These are phyloP conservation scores for Jatropha podagrica DNA, from an alignment of 441 rosid genomes.

Conservation along the genomic window DNA sequence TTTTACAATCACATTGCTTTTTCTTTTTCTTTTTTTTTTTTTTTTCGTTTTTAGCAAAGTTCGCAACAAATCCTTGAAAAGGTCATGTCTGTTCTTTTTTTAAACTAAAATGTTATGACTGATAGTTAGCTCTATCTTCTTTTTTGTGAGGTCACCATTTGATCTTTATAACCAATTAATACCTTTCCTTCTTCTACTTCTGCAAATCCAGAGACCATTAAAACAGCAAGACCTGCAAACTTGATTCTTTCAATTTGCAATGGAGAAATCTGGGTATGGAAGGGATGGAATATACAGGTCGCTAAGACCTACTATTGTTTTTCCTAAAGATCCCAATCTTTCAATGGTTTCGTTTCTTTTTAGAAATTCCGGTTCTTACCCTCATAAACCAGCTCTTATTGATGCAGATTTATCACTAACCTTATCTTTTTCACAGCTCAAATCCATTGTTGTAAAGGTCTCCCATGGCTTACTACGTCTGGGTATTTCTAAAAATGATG, in stretches of 20 bases:
- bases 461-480: conserved; percentile 63
- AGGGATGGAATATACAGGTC: conserved; percentile 80
- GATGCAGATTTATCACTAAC: conserved; percentile 57
- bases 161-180: no score
- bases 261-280: conserved; percentile 89
- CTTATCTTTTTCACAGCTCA: conserved; percentile 55
- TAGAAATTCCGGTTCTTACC: conserved; percentile 51
- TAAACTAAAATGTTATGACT: no score
- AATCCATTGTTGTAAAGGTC: conserved; percentile 53
- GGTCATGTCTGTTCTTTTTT: no score
- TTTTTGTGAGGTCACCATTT: no score
- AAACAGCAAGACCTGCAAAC: not conserved
- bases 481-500: conserved; percentile 62
- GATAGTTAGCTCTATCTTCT: no score
- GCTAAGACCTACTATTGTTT: conserved; percentile 48
- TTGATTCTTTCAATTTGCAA: conserved; percentile 10
- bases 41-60: no score
- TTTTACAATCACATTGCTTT: no score
- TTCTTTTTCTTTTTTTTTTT: no score
- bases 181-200: not conserved
- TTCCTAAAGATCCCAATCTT: conserved; percentile 61
- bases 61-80: no score
- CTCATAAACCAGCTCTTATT: conserved; percentile 58
- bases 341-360: conserved; percentile 63
- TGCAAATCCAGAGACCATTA: not conserved